A percentile compares a stretch with the other conserved stretches of the same genome.
Evolutionary conservation across 306 rosid species (phyloP).

Genomic region (Cotoneaster glaucophyllus): DNA sequence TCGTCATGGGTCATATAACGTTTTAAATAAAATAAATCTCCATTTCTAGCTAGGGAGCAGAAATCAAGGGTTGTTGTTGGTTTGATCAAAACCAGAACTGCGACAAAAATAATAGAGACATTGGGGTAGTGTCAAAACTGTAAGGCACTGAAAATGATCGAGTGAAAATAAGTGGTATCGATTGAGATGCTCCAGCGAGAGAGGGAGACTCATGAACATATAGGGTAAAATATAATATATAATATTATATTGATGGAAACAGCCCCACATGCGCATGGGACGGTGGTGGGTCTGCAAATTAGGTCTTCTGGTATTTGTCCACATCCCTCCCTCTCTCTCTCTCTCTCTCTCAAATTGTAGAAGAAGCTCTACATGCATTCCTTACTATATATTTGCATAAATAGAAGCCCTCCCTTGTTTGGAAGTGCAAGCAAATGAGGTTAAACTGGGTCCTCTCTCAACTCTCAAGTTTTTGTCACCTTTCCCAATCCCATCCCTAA

Average conservation of each 20-base stretch:
- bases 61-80: not conserved
- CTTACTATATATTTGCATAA: not conserved
- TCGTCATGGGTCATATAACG: too few relatives aligned
- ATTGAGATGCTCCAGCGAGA: conserved; percentile 4
- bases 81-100: not conserved
- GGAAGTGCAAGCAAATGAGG: conserved; percentile 12
- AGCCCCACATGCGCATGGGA: conserved; percentile 84
- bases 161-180: conserved; percentile 11
- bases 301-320: conserved; percentile 68
- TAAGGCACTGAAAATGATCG: not conserved
- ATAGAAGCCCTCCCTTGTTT: conserved; percentile 11
- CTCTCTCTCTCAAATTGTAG: not conserved
- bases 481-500: conserved; percentile 38
- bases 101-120: not conserved
- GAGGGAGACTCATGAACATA: not conserved
- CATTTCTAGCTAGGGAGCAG: not conserved
- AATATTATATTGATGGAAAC: conserved; percentile 30
- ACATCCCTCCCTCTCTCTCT: conserved; percentile 18
- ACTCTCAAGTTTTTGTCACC: conserved; percentile 6
- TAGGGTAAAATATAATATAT: not conserved
- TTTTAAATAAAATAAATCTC: not conserved
- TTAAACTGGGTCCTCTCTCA: conserved; percentile 10
- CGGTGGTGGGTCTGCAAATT: conserved; percentile 56
- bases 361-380: not conserved
- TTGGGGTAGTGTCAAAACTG: not conserved